Evolutionary conservation across 148 eudicot genomes (phyloP).

Genomic region (Limonium bicolor): DNA sequence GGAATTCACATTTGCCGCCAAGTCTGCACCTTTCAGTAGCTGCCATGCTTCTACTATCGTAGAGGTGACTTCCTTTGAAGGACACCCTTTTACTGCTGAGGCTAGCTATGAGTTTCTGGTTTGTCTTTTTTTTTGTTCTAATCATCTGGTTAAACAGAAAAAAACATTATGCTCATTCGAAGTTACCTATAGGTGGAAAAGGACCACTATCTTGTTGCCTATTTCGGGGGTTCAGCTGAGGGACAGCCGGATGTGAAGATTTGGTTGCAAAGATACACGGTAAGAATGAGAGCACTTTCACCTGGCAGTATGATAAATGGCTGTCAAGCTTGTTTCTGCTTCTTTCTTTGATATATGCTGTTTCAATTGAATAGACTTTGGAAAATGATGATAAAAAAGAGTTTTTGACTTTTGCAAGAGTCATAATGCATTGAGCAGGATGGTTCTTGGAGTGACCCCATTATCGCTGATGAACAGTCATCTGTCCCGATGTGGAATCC

Average conservation of each 20-base stretch:
- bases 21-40: constrained; percentile 51
- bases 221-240: constrained; percentile 84
- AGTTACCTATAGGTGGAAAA: constrained; percentile 44
- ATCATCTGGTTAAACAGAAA: too few relatives aligned
- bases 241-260: constrained; percentile 89
- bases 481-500: constrained; percentile 95
- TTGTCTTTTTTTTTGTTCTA: too few relatives aligned
- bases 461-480: constrained; percentile 51
- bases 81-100: too few relatives aligned
- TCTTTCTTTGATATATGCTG: not conserved
- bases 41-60: constrained; percentile 96
- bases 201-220: constrained; percentile 72
- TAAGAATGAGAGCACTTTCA: constrained; percentile 2
- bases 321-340: not conserved
- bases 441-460: constrained; percentile 67
- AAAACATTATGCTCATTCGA: not conserved
- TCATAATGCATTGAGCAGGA: constrained; percentile 23
- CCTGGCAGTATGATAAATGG: too few relatives aligned
- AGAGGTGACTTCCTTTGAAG: constrained; percentile 73
- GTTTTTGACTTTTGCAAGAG: not conserved
- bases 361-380: not conserved
- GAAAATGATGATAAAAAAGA: not conserved
- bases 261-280: constrained; percentile 83
- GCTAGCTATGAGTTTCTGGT: too few relatives aligned
- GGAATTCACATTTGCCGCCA: constrained; percentile 56